Base-by-base conservation (phyloP, 208 protist genomes). In the Crithidia bombi region DNA sequence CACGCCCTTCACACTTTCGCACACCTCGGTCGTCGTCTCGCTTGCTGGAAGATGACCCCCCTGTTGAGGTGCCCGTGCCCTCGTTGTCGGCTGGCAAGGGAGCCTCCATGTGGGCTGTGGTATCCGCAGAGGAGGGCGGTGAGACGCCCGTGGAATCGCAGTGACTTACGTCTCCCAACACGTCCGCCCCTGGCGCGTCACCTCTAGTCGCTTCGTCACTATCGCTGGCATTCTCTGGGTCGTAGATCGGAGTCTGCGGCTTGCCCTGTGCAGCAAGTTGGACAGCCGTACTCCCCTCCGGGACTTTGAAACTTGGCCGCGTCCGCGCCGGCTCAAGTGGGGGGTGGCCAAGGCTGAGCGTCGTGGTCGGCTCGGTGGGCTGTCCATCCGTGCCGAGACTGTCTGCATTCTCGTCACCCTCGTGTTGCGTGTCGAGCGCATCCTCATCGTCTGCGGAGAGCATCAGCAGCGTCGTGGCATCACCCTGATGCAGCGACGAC, bases 21-120 rank as follows among this genome's bases (percentile, higher is more conserved):
- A 9, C 50, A 21, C 6, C 36, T 17, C 6, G 2, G 19, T 58
- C 19, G 11, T 51, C 39, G 11, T 49, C 39, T 3, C 17, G 26
- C 23, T 46, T 26, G 23, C 3, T 5, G 0, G 15, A 25, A 10
- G 39, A 4, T 12, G 39, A 12, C 10, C 2, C 2, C 26, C 38
- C 38, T 23, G 23, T 3, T 12, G 26, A 0, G 0, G 41, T 23
- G 44, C 44, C 10, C 1, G 12, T 43, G 5, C 11, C 14, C 25
- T 33, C n/a, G 30, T 11, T 19, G 7, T 9, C 44, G 17, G 7
- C 44, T 15, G 0, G 14, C 30, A 25, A 54, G 2, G 11, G 19
- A 14, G n/a, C 21, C 52, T 70, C 75, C 23, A 58, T 30, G 50
- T 67, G 47, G 39, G 65, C 47, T 19, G 65, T 78, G 55, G 49